Conservation (phyloP, 495 filamentous ascomycete species). For the Saxispiralis lemnorum region DNA sequence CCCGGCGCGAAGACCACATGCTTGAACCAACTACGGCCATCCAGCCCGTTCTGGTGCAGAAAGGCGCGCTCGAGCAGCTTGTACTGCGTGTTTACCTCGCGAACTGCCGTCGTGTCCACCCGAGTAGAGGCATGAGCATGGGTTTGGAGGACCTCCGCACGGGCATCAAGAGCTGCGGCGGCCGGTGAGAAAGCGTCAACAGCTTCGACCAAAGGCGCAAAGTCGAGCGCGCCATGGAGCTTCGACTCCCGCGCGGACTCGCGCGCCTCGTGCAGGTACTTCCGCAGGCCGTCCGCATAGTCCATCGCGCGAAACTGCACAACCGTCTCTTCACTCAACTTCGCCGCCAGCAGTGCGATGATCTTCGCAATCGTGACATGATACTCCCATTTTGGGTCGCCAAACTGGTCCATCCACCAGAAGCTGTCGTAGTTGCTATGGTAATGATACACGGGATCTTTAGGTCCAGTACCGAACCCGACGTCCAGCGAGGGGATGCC, state of each 20-base stretch:
- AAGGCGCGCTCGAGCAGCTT: slow-evolving; percentile 46
- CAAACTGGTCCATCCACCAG: slow-evolving; percentile 55
- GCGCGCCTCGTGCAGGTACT: slow-evolving; percentile 38
- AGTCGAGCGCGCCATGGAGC: slow-evolving; percentile 15
- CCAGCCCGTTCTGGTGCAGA: slow-evolving; percentile 38
- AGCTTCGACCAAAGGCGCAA: slow-evolving; percentile 31
- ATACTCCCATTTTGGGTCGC: slow-evolving; percentile 43
- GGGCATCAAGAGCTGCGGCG: slow-evolving; percentile 35
- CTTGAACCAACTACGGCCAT: slow-evolving; percentile 46
- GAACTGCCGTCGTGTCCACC: too few species aligned
- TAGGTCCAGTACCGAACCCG: slow-evolving; percentile 31
- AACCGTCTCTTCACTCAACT: slow-evolving; percentile 25
- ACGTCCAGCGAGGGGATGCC: slow-evolving; percentile 50
- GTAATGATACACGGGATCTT: slow-evolving; percentile 47
- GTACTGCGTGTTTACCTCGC: slow-evolving; percentile 38
- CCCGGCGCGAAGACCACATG: slow-evolving; percentile 60
- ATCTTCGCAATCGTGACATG: slow-evolving; percentile 44
- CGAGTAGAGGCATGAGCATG: too few species aligned
- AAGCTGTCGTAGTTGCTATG: slow-evolving; percentile 66
- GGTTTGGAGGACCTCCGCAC: slow-evolving; percentile 31
- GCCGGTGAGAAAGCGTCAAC: slow-evolving; percentile 31
- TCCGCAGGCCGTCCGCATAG: slow-evolving; percentile 21
- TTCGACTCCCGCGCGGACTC: slow-evolving; percentile 22
- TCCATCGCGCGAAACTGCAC: slow-evolving; percentile 27
- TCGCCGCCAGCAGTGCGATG: slow-evolving; percentile 30